Evolutionary conservation across 139 green algal species (phyloP).

Genomic region (Chlamydomonas asymmetrica): DNA sequence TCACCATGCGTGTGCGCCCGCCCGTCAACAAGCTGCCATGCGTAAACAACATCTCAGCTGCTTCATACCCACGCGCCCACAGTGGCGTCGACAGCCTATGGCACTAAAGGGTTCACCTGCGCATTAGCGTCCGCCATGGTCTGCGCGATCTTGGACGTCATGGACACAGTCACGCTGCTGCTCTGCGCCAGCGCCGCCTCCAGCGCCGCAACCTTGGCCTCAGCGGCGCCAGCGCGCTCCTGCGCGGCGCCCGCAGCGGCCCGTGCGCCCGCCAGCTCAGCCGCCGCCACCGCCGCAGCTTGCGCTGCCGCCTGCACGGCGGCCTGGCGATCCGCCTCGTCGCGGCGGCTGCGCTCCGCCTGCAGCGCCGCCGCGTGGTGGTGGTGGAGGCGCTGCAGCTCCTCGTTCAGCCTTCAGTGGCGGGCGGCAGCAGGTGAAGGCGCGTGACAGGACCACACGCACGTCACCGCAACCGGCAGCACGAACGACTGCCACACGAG

Average conservation of each 20-base stretch:
- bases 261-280: conserved; percentile 18
- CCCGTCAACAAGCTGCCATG: no score
- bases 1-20: no score
- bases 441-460: no score
- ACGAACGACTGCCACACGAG: no score
- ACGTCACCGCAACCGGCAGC: no score
- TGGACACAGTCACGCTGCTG: conserved; percentile 45
- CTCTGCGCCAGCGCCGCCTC: conserved; percentile 54
- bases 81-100: background rate
- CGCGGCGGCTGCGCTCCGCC: conserved; percentile 20
- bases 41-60: background rate
- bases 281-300: conserved; percentile 25
- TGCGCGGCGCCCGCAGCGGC: conserved; percentile 23
- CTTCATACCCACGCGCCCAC: background rate
- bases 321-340: conserved; percentile 17
- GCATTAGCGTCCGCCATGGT: conserved; percentile 39
- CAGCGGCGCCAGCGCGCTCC: conserved; percentile 5
- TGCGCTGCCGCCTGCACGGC: conserved; percentile 17
- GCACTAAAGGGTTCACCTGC: conserved; percentile 6
- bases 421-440: background rate
- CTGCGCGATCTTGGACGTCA: conserved; percentile 55
- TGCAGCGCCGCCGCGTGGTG: conserved; percentile 27
- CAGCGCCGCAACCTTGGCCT: conserved; percentile 25
- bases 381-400: conserved; percentile 27
- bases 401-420: conserved; percentile 30